A percentile compares a stretch with the other conserved stretches of the same genome.
Conservation (phyloP, 352 stramenopile species). For the Phytophthora podocarpi region DNA sequence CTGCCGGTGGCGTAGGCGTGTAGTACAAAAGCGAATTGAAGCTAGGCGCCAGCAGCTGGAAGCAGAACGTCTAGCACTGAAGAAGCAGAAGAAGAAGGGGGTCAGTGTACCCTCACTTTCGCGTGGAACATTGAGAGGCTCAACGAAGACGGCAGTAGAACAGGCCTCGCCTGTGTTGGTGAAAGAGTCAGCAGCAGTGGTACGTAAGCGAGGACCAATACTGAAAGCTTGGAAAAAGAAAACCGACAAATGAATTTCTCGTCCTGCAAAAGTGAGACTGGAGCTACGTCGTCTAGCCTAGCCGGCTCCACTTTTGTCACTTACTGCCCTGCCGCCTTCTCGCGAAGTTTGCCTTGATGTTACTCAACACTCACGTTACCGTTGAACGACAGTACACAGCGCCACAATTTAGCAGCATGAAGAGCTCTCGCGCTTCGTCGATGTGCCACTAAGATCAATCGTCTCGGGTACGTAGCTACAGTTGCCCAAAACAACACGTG, state of each 20-base stretch:
- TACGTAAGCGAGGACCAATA: constrained; percentile 2
- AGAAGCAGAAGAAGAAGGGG: constrained; percentile 30
- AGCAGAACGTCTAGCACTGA: constrained; percentile 35
- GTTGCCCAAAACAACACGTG: constrained; percentile 1
- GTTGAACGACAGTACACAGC: constrained; percentile 1
- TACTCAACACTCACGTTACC: neutral
- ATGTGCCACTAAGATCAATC: constrained; percentile 80
- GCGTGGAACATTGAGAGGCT: constrained; percentile 15
- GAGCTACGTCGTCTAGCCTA: constrained; percentile 22
- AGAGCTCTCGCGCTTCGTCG: constrained; percentile 70
- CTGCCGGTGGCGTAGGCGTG: constrained; percentile 52
- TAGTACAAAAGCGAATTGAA: constrained; percentile 47
- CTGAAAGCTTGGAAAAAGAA: constrained; percentile 23
- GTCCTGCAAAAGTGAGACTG: constrained; percentile 6
- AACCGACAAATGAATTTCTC: constrained; percentile 26
- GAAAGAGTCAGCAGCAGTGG: neutral
- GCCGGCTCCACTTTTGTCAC: neutral
- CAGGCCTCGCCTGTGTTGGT: neutral
- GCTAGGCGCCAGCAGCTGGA: constrained; percentile 40
- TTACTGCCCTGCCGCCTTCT: neutral
- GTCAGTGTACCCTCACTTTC: constrained; percentile 2
- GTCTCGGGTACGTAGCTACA: constrained; percentile 83
- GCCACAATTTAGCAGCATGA: constrained; percentile 65
- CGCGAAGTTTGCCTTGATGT: neutral
- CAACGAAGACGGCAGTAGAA: constrained; percentile 29